Percentiles rank a stretch among this genome's conserved stretches.
Evolutionary conservation across 73 alveolate species (phyloP).

Genomic region (Paramecium tetraurelia): DNA sequence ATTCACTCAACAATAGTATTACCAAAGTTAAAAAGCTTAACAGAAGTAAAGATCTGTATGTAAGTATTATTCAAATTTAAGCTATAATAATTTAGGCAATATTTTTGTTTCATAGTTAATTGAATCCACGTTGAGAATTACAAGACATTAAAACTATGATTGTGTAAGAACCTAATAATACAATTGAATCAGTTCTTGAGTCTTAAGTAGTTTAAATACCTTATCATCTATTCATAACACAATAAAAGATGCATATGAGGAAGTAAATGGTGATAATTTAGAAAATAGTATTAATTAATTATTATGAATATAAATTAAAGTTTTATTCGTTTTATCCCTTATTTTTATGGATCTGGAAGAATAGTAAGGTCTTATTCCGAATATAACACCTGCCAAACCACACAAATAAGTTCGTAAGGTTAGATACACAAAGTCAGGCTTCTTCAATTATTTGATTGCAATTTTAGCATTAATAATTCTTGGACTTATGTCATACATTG

Average conservation of each 20-base stretch:
- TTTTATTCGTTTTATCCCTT: constrained; percentile 8
- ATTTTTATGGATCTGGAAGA: background rate
- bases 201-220: background rate
- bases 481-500: background rate
- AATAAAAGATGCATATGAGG: background rate
- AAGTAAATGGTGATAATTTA: constrained; percentile 23
- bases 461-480: constrained; percentile 1
- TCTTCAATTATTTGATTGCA: background rate
- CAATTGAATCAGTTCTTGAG: background rate
- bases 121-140: too few relatives aligned
- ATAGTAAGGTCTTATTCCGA: background rate
- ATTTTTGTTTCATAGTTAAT: too few relatives aligned
- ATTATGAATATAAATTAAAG: background rate
- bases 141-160: background rate
- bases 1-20: background rate
- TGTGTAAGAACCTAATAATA: constrained; percentile 8
- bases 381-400: background rate
- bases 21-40: background rate
- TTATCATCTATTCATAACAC: constrained; percentile 2
- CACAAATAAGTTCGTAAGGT: background rate
- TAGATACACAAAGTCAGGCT: background rate
- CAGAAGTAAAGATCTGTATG: background rate
- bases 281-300: background rate
- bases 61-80: background rate
- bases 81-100: too few relatives aligned